phyloP scores from a whole-genome alignment of 805 yeast genomes.

The Ogataea paraovalis region DNA sequence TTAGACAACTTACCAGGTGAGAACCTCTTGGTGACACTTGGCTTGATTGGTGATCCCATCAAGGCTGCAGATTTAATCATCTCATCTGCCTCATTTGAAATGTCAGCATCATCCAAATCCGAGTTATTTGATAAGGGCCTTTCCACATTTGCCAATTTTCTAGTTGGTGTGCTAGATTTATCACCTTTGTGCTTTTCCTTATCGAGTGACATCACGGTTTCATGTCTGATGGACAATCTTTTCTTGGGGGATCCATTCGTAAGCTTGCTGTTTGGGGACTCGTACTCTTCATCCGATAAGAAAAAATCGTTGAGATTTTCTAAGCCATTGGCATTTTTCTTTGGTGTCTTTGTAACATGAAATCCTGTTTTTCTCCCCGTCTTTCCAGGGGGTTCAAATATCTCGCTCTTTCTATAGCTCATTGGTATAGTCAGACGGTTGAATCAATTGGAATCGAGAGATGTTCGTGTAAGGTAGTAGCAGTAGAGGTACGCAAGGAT shows the following conservation, averaged over 20 bases:
- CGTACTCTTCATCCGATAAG: constrained; percentile 42
- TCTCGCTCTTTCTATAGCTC: constrained; percentile 33
- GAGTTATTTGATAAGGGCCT: background rate
- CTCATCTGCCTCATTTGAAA: constrained; percentile 26
- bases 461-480: no score
- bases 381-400: constrained; percentile 45
- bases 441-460: no score
- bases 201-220: constrained; percentile 12
- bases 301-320: constrained; percentile 71
- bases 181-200: background rate
- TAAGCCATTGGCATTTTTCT: constrained; percentile 56
- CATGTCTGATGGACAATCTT: constrained; percentile 13
- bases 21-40: background rate
- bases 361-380: constrained; percentile 67
- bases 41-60: constrained; percentile 17
- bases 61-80: constrained; percentile 26
- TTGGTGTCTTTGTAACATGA: constrained; percentile 31
- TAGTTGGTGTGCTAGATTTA: background rate
- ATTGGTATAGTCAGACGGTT: constrained; percentile 4
- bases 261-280: constrained; percentile 16
- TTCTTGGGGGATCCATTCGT: constrained; percentile 14
- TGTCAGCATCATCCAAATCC: constrained; percentile 13
- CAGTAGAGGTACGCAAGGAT: no score
- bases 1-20: background rate
- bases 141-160: constrained; percentile 4